A percentile compares a stretch with the other conserved stretches of the same genome.
These are phyloP conservation scores for Neoboletus brunneissimus DNA, from an alignment of 768 basidiomycete genomes.

Conservation along the genomic window DNA sequence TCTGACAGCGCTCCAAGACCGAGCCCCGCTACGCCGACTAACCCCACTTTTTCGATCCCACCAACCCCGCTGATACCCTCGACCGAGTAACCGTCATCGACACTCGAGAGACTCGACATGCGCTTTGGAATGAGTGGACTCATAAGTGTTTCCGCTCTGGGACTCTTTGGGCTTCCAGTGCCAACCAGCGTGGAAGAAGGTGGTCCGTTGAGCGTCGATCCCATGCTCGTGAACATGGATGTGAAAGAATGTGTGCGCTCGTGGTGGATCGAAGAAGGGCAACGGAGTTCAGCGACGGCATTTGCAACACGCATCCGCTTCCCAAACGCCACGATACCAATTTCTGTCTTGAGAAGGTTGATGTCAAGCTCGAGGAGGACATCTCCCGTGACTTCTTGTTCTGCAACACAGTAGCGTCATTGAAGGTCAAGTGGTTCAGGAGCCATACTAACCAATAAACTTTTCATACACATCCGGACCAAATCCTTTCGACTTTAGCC, in stretches of 20 bases:
- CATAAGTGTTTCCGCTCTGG: constrained; percentile 10
- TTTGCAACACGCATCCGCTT: constrained; percentile 92
- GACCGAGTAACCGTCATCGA: constrained; percentile 16
- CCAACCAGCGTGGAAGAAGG: constrained; percentile 23
- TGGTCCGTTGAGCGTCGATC: constrained; percentile 22
- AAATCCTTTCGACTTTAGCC: constrained; percentile 83
- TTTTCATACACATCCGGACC: constrained; percentile 79
- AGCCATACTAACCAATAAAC: constrained; percentile 66
- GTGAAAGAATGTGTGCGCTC: constrained; percentile 35
- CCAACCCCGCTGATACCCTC: constrained; percentile 10
- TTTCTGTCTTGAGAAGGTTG: constrained; percentile 86
- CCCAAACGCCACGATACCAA: constrained; percentile 92
- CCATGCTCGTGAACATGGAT: constrained; percentile 33
- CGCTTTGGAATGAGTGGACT: neutral
- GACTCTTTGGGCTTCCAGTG: constrained; percentile 34
- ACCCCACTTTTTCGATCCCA: neutral
- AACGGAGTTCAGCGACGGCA: constrained; percentile 83
- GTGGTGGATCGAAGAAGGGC: constrained; percentile 61
- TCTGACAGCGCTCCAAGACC: constrained; percentile 39
- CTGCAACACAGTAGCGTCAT: constrained; percentile 38
- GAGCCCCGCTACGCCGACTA: constrained; percentile 24
- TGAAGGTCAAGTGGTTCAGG: neutral
- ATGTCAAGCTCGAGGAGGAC: constrained; percentile 93
- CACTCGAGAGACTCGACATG: constrained; percentile 13
- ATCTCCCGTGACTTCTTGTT: constrained; percentile 99